Base-by-base conservation (phyloP, 305 asterid genomes). In the Fraxinus baroniana region DNA sequence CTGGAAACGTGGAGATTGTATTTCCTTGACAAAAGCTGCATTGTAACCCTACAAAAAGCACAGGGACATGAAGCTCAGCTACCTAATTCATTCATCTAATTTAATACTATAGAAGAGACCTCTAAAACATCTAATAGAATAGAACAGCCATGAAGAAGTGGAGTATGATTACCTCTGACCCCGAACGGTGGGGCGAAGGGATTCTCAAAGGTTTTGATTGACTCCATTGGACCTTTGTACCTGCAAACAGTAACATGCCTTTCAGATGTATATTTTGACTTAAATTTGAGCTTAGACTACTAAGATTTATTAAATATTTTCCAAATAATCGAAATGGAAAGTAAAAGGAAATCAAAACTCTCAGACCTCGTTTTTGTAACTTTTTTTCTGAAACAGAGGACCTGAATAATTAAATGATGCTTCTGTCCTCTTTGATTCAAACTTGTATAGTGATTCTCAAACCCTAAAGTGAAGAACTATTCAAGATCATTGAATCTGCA, bases 1-100 rank as follows among this genome's bases (percentile, higher is more conserved):
- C 87, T 95, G 99, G 91, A 91, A 93, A 64, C 98, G 94, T 26
- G 99, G 99, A 82, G 99, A 97, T 86, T 92, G 98, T 90, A 97
- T 91, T 91, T 97, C 99, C 90, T 92, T 97, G 86, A 92, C 89
- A 55, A 89, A 90, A 85, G 94, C 89, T 76, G 92, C 93, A 84
- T 88, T 85, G 83, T 84, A 87, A 81, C 93, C 95, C 98, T 93
- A 84, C 89, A 87, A 74, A 81, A 83, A 86, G 89, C 77, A 85
- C 77, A 82, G 84, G 55, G 66, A 60, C 85, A 84, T 79, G 80
- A 80, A 83, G 81, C 80, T 84, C 78, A 85, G 85, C 74, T 77
- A 82, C 71, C 84, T 83, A 79, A 49, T 30, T 83, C 68, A 82
- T 79, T 60, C 44, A 82, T 66, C 37, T 82, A 44, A 81, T 32